These are phyloP conservation scores for Calonectria montana DNA, from an alignment of 2,329 filamentous ascomycete species.

Conservation along the genomic window DNA sequence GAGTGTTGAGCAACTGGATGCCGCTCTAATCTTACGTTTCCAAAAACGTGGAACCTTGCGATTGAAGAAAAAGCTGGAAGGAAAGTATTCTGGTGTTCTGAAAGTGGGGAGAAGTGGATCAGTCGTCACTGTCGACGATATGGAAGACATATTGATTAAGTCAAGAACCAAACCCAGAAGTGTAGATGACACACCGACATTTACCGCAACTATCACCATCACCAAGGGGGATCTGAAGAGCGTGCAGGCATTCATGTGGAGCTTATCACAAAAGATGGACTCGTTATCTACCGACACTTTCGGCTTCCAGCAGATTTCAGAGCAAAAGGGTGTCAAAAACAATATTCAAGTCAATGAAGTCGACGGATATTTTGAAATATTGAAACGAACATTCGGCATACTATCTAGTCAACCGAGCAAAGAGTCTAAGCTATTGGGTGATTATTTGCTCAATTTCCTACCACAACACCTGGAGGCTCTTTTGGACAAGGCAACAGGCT, in stretches of 20 bases:
- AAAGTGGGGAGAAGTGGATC: background rate
- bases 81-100: background rate
- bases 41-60: background rate
- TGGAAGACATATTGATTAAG: background rate
- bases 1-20: background rate
- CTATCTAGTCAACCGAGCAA: background rate
- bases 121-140: background rate
- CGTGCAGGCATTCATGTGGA: constrained; percentile 1
- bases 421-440: background rate
- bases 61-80: background rate
- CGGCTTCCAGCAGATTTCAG: background rate
- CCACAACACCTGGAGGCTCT: background rate
- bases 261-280: background rate
- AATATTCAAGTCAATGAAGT: background rate
- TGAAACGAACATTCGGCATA: background rate
- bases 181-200: background rate
- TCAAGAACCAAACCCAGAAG: background rate
- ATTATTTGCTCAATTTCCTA: background rate
- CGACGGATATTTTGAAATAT: background rate
- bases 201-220: background rate
- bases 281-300: background rate
- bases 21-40: background rate
- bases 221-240: background rate
- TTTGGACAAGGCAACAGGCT: background rate
- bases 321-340: background rate